Evolutionary conservation across 768 basidiomycete species (phyloP).

Genomic region (Russula lepida): DNA sequence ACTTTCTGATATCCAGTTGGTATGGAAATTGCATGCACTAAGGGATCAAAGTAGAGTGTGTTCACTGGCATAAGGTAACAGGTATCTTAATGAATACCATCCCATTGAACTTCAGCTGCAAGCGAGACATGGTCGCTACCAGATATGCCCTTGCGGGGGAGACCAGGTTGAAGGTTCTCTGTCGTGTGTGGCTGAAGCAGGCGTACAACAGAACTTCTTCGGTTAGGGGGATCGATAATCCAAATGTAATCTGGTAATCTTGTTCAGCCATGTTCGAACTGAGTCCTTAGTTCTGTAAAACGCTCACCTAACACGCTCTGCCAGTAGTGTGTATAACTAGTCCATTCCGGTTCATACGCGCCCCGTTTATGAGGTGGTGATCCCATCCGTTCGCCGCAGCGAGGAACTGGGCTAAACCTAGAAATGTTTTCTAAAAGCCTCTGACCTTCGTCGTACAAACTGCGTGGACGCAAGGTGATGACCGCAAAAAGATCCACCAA

Average conservation of each 20-base stretch:
- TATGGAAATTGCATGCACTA: too few species aligned
- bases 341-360: constrained; percentile 71
- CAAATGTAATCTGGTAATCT: constrained; percentile 77
- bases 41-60: too few species aligned
- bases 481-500: constrained; percentile 41
- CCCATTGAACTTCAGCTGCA: constrained; percentile 48
- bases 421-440: constrained; percentile 4
- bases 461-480: constrained; percentile 36
- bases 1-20: too few species aligned
- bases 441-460: constrained; percentile 59
- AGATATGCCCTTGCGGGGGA: constrained; percentile 72
- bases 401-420: background rate
- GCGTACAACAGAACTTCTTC: constrained; percentile 34
- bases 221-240: constrained; percentile 41
- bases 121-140: constrained; percentile 86
- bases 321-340: constrained; percentile 87
- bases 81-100: background rate
- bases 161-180: constrained; percentile 54
- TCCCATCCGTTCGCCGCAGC: constrained; percentile 43
- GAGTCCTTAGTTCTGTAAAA: background rate
- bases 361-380: constrained; percentile 41
- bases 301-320: constrained; percentile 63
- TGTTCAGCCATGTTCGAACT: background rate
- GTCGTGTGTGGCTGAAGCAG: constrained; percentile 55
- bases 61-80: too few species aligned